Evolutionary conservation across 2,329 filamentous ascomycete genomes (phyloP), one percentile per base, ranked within the genome.

Genomic region (Nigrospora oryzae): DNA sequence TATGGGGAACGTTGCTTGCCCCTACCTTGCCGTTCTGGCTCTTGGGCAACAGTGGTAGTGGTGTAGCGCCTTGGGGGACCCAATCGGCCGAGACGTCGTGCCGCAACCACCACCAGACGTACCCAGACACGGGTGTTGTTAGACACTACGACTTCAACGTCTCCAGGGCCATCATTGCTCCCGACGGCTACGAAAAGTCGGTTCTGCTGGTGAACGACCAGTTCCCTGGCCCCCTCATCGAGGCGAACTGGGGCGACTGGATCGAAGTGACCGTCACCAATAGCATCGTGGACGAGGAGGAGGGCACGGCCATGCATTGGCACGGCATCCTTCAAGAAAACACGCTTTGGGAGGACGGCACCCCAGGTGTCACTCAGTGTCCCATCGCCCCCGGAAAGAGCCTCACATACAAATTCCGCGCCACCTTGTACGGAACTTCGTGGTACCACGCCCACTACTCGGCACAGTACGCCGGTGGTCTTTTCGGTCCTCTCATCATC

Each of bases 371-470:
- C 3, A 61, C 67, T 0, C 81, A 88, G 59, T 89, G 84, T 50
- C 83, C 84, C 2, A 79, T 86, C 47, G 67, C 80, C 5, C 82
- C 83, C 0, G 77, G 76, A 16, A 70, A 69, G 48, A 73, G 61
- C 48, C 73, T 71, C 51, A 78, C 71, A 2, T 80, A 79, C 53
- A 64, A 65, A 19, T 76, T 77, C 56, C 56, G 66, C 28, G 77
- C 75, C 2, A 69, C 72, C 5, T 58, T 76, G 11, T 79, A 78
- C 51, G 77, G 77, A 17, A 70, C 69, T 2, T 63, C 66, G 6
- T 81, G 76, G 77, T 81, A 81, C 50, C 78, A 82, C 57, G 75
- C 74, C 31, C 77, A 82, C 56, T 81, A 77, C 55, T 77, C 74
- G 11, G 67, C 71, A 0, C 77, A 81, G 53, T 76, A 79, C 52